phyloP scores from a whole-genome alignment of 1,284 basidiomycete genomes.

The Ganoderma lucidum region DNA sequence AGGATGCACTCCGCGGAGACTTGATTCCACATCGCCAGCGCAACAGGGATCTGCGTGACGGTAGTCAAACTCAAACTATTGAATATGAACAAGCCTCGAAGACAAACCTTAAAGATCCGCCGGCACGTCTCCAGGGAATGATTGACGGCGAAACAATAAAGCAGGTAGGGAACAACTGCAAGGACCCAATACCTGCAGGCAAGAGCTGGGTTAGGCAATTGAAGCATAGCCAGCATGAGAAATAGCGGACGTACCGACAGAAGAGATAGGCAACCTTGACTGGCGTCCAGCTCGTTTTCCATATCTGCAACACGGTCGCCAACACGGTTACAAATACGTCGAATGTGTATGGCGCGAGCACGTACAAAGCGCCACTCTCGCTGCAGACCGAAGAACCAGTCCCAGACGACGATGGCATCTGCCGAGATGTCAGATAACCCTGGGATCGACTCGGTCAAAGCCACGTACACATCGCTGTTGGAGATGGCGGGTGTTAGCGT shows the following conservation, averaged over 20 bases:
- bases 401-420: conserved; percentile 85
- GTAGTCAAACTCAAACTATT: conserved; percentile 11
- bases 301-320: conserved; percentile 56
- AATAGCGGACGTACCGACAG: conserved; percentile 63
- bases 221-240: conserved; percentile 17
- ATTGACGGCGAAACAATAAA: conserved; percentile 75
- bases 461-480: conserved; percentile 76
- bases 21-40: conserved; percentile 86
- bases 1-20: conserved; percentile 81
- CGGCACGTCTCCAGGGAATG: conserved; percentile 68
- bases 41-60: conserved; percentile 68
- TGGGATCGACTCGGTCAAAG: conserved; percentile 30
- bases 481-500: conserved; percentile 21
- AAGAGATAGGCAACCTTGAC: conserved; percentile 82
- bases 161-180: conserved; percentile 74
- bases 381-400: conserved; percentile 79
- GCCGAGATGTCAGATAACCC: conserved; percentile 34
- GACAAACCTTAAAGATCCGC: conserved; percentile 67
- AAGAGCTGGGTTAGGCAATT: neutral
- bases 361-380: conserved; percentile 78
- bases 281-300: conserved; percentile 83
- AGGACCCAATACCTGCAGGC: conserved; percentile 79
- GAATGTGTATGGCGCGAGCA: conserved; percentile 17
- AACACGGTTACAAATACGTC: conserved; percentile 21
- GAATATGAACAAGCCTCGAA: conserved; percentile 9